These are phyloP conservation scores for Penicillium crystallinum DNA, from an alignment of 495 filamentous ascomycete species.

Conservation along the genomic window DNA sequence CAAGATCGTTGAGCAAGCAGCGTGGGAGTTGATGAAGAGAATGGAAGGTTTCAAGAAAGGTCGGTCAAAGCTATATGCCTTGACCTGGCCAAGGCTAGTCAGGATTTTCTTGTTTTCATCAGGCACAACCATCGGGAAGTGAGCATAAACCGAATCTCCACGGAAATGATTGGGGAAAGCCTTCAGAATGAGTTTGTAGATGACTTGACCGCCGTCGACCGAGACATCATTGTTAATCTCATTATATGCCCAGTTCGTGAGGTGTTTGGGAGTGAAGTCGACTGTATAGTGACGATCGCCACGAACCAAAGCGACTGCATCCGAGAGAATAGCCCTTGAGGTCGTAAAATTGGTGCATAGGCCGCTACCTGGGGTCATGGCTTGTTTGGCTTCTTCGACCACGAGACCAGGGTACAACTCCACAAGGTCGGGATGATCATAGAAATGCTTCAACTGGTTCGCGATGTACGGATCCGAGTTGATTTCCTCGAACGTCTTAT, in stretches of 20 bases:
- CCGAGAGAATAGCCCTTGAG: constrained; percentile 76
- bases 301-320: constrained; percentile 79
- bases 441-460: constrained; percentile 65
- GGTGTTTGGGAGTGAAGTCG: constrained; percentile 64
- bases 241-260: constrained; percentile 76
- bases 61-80: constrained; percentile 49
- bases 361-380: constrained; percentile 72
- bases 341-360: constrained; percentile 79
- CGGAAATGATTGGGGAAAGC: constrained; percentile 57
- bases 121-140: constrained; percentile 57
- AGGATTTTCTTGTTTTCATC: constrained; percentile 50
- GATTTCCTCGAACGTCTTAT: constrained; percentile 80
- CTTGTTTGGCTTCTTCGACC: constrained; percentile 71
- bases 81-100: constrained; percentile 33
- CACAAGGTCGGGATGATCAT: constrained; percentile 73
- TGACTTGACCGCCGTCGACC: constrained; percentile 53
- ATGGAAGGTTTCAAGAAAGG: constrained; percentile 33
- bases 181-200: constrained; percentile 56
- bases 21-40: constrained; percentile 44
- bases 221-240: constrained; percentile 44
- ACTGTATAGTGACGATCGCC: constrained; percentile 84
- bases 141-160: constrained; percentile 52
- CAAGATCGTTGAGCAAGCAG: constrained; percentile 44
- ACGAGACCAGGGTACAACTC: constrained; percentile 81
- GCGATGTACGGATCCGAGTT: constrained; percentile 72